phyloP scores from a whole-genome alignment of 495 filamentous ascomycete species.

The Immersiella caudata region DNA sequence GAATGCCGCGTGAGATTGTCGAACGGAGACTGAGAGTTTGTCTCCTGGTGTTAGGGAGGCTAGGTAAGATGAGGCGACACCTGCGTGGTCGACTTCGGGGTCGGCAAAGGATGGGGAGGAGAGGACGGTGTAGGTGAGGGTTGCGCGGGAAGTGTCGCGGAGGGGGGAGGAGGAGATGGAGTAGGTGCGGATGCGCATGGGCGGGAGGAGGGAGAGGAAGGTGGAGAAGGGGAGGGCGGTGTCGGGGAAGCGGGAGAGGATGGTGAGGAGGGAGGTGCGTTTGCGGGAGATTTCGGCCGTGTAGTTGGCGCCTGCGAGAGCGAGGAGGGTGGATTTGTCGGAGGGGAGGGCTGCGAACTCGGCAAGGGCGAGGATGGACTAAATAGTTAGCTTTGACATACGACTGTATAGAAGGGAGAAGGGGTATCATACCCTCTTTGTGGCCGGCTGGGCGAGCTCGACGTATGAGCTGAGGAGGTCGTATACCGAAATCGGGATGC shows the following conservation, averaged over 20 bases:
- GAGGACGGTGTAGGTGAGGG: constrained; percentile 69
- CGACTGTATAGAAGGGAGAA: not conserved
- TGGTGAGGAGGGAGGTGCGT: constrained; percentile 64
- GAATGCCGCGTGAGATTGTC: constrained; percentile 62
- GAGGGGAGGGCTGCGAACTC: constrained; percentile 45
- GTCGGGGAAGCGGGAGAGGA: constrained; percentile 62
- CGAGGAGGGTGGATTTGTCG: constrained; percentile 46
- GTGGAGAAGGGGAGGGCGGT: constrained; percentile 60
- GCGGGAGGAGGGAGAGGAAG: constrained; percentile 71
- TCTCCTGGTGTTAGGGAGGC: constrained; percentile 63
- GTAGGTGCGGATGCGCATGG: constrained; percentile 76
- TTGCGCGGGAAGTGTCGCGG: constrained; percentile 57
- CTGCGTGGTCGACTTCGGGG: constrained; percentile 49
- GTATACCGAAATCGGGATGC: constrained; percentile 59
- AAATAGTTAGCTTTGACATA: not conserved
- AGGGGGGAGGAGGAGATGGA: constrained; percentile 77
- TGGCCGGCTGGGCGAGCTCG: constrained; percentile 71
- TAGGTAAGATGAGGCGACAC: constrained; percentile 64
- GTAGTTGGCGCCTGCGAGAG: constrained; percentile 55
- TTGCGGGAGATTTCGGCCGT: constrained; percentile 56
- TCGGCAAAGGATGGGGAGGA: constrained; percentile 57
- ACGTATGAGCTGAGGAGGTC: constrained; percentile 71
- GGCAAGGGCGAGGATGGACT: constrained; percentile 52
- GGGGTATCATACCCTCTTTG: constrained; percentile 45
- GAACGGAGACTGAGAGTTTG: constrained; percentile 63